A percentile compares a stretch with the other conserved stretches of the same genome.
Conservation (phyloP, 352 stramenopile species). For the Pythium phragmitis region DNA sequence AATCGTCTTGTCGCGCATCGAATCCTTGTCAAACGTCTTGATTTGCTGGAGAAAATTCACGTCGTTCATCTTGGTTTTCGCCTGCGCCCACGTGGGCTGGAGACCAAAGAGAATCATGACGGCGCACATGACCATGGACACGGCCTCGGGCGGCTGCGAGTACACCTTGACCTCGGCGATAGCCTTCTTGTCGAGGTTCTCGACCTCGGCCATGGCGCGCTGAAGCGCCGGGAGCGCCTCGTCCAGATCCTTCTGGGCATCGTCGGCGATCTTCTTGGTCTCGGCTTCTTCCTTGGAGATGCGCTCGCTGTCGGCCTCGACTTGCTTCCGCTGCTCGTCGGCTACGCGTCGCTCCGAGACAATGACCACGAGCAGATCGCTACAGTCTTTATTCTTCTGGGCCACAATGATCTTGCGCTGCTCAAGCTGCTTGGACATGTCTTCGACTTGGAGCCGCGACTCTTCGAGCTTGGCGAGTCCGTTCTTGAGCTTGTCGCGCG, state of each 20-base stretch:
- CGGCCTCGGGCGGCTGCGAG: conserved; percentile 88
- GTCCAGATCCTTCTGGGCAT: conserved; percentile 94
- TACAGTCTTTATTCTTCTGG: conserved; percentile 94
- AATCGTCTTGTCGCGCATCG: conserved; percentile 91
- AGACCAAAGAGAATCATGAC: conserved; percentile 96
- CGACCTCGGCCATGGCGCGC: conserved; percentile 91
- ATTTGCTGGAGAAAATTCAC: conserved; percentile 93
- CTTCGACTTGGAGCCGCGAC: conserved; percentile 75
- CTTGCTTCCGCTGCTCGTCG: conserved; percentile 92
- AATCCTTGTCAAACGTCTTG: conserved; percentile 96
- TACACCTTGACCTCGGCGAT: conserved; percentile 97
- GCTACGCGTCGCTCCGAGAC: conserved; percentile 92
- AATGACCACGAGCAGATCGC: conserved; percentile 94
- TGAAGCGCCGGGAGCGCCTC: conserved; percentile 93
- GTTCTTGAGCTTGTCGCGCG: conserved; percentile 81
- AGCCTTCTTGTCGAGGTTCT: conserved; percentile 94
- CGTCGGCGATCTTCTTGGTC: conserved; percentile 93
- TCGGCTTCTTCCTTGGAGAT: conserved; percentile 91
- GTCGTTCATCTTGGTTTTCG: conserved; percentile 94
- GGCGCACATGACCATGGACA: conserved; percentile 93
- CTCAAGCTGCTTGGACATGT: conserved; percentile 86
- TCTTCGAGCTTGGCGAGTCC: conserved; percentile 83
- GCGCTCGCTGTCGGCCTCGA: conserved; percentile 91
- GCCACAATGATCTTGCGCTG: conserved; percentile 89
- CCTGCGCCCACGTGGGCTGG: conserved; percentile 90